phyloP scores from a whole-genome alignment of 345 rosid genomes.

The Aquilaria yunnanensis region DNA sequence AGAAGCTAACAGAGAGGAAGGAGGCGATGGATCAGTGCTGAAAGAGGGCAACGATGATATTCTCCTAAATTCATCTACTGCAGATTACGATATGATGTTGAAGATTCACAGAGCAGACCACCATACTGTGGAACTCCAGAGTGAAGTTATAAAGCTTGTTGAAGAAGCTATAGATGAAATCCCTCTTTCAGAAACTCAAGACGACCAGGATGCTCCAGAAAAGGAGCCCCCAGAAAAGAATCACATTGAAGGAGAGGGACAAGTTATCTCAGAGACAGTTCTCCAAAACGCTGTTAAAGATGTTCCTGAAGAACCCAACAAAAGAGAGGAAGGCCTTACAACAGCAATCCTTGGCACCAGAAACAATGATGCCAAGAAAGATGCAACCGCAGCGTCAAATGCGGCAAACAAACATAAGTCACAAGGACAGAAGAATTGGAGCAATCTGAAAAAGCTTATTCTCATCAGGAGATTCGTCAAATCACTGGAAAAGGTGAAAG shows the following conservation, averaged over 20 bases:
- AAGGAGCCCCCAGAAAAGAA: constrained; percentile 18
- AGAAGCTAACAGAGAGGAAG: constrained; percentile 25
- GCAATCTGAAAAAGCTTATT: constrained; percentile 65
- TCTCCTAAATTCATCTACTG: constrained; percentile 2
- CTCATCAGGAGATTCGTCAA: constrained; percentile 68
- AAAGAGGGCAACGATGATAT: constrained; percentile 13
- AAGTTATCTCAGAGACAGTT: constrained; percentile 8
- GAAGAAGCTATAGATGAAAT: constrained; percentile 88
- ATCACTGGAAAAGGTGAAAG: constrained; percentile 59
- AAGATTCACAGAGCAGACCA: constrained; percentile 19
- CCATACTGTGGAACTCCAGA: constrained; percentile 34
- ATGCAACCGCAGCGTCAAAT: constrained; percentile 14
- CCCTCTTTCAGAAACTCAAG: constrained; percentile 48
- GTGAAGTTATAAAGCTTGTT: constrained; percentile 73
- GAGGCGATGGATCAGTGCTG: constrained; percentile 15
- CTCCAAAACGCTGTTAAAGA: constrained; percentile 11
- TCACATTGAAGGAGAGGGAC: constrained; percentile 11
- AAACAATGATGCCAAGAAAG: constrained; percentile 7
- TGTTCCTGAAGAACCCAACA: constrained; percentile 18
- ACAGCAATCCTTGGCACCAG: constrained; percentile 4
- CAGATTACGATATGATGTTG: constrained; percentile 14
- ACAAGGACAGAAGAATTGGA: constrained; percentile 53
- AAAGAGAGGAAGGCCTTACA: constrained; percentile 13
- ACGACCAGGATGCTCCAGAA: constrained; percentile 20
- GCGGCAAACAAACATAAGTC: constrained; percentile 19